phyloP scores from a whole-genome alignment of 1,284 basidiomycete genomes.

The Omphalotus olearius region DNA sequence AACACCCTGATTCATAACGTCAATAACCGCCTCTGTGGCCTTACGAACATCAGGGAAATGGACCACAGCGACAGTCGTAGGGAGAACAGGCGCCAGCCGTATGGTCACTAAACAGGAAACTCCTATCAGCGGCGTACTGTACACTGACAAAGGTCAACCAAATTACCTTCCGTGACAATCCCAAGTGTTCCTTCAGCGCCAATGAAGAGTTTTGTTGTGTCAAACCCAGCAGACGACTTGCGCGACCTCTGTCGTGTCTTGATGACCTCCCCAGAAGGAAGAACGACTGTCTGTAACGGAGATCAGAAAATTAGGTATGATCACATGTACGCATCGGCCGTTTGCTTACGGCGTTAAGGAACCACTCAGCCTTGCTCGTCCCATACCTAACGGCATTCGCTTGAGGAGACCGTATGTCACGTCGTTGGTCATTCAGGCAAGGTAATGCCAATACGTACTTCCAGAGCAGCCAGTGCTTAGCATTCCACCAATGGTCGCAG shows the following conservation, averaged over 20 bases:
- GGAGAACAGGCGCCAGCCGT: constrained; percentile 75
- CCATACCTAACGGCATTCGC: constrained; percentile 90
- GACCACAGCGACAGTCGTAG: constrained; percentile 67
- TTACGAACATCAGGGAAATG: constrained; percentile 64
- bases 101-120: constrained; percentile 61
- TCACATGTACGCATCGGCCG: not conserved
- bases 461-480: constrained; percentile 80
- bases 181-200: constrained; percentile 94
- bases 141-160: constrained; percentile 18
- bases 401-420: constrained; percentile 21
- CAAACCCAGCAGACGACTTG: constrained; percentile 91
- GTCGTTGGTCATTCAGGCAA: constrained; percentile 1
- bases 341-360: constrained; percentile 64
- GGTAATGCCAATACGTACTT: constrained; percentile 39
- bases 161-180: constrained; percentile 81
- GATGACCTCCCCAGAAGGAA: constrained; percentile 89
- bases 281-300: constrained; percentile 69
- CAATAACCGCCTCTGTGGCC: constrained; percentile 72
- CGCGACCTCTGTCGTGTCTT: constrained; percentile 84
- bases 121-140: not conserved
- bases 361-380: constrained; percentile 83
- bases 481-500: constrained; percentile 92
- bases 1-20: constrained; percentile 71
- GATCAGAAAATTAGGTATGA: not conserved
- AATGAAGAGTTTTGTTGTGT: constrained; percentile 89